Evolutionary conservation across 2,329 filamentous ascomycete species (phyloP).

Genomic region (Blastomyces parvus): DNA sequence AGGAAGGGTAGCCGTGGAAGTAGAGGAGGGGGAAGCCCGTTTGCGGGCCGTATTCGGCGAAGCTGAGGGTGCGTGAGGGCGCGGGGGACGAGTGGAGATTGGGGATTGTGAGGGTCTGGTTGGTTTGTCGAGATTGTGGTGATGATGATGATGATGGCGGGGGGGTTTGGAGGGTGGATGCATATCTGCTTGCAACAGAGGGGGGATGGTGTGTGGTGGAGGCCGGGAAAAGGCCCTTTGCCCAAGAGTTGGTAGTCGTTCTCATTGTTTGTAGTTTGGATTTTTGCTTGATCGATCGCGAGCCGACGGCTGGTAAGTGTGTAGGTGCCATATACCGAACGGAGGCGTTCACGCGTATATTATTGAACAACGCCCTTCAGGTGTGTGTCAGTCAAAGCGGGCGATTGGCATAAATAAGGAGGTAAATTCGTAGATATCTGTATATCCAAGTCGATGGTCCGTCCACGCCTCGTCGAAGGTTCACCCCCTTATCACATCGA

Average conservation of each 20-base stretch:
- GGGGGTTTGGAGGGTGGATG: not conserved
- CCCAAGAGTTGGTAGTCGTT: not conserved
- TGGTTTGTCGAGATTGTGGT: not conserved
- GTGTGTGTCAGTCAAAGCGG: not conserved
- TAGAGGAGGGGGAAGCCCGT: slow-evolving; percentile 31
- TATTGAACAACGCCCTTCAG: not conserved
- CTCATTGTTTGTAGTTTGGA: not conserved
- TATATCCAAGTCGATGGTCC: not conserved
- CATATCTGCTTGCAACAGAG: not conserved
- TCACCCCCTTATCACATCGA: too few relatives aligned
- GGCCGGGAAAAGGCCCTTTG: not conserved
- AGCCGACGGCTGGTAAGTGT: not conserved
- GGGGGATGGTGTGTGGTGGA: not conserved
- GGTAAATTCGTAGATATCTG: not conserved
- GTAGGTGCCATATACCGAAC: not conserved
- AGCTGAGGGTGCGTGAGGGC: slow-evolving; percentile 31
- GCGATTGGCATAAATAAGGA: not conserved
- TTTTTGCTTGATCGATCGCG: not conserved
- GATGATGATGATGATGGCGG: too few relatives aligned
- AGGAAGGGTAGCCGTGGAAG: slow-evolving; percentile 38
- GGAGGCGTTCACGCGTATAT: not conserved
- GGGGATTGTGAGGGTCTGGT: not conserved
- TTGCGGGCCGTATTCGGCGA: slow-evolving; percentile 35
- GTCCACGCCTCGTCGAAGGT: too few relatives aligned
- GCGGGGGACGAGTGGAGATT: not conserved